These are phyloP conservation scores for Boletellus emodensis DNA, from an alignment of 768 basidiomycete genomes.

Conservation along the genomic window DNA sequence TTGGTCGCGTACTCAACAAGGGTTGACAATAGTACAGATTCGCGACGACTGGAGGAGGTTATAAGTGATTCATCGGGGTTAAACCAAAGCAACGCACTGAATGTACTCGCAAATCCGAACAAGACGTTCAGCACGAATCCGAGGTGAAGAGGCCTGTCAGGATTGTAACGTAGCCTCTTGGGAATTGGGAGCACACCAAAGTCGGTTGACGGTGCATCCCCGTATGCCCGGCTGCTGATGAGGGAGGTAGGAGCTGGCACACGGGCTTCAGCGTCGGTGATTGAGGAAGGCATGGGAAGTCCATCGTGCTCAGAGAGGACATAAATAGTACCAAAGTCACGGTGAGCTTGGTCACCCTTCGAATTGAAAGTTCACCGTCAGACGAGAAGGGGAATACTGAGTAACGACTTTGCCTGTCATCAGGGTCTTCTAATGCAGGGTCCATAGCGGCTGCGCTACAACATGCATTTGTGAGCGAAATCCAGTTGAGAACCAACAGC, in stretches of 20 bases:
- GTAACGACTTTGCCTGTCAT: too few species aligned
- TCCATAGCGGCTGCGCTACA: too few species aligned
- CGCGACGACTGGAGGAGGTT: constrained; percentile 46
- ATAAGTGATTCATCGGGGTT: background rate
- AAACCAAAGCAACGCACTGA: constrained; percentile 18
- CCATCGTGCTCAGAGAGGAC: background rate
- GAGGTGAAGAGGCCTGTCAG: constrained; percentile 48
- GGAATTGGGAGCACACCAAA: constrained; percentile 68
- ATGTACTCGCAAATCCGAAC: constrained; percentile 62
- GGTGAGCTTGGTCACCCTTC: background rate
- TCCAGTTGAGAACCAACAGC: too few species aligned
- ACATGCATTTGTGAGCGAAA: too few species aligned
- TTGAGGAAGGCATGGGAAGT: constrained; percentile 16
- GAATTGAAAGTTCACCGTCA: too few species aligned
- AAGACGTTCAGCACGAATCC: constrained; percentile 49
- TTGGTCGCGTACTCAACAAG: constrained; percentile 51
- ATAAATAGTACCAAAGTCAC: constrained; percentile 12
- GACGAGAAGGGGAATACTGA: too few species aligned
- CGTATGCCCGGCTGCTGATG: background rate
- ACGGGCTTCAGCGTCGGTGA: background rate
- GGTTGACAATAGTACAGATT: constrained; percentile 87
- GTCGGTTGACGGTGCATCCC: constrained; percentile 34
- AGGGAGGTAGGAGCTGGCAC: background rate
- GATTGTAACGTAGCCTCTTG: constrained; percentile 47
- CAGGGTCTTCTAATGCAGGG: too few species aligned